Evolutionary conservation across 2,329 filamentous ascomycete species (phyloP), one percentile per base, ranked within the genome.

Genomic region (Fusarium kyushuense): DNA sequence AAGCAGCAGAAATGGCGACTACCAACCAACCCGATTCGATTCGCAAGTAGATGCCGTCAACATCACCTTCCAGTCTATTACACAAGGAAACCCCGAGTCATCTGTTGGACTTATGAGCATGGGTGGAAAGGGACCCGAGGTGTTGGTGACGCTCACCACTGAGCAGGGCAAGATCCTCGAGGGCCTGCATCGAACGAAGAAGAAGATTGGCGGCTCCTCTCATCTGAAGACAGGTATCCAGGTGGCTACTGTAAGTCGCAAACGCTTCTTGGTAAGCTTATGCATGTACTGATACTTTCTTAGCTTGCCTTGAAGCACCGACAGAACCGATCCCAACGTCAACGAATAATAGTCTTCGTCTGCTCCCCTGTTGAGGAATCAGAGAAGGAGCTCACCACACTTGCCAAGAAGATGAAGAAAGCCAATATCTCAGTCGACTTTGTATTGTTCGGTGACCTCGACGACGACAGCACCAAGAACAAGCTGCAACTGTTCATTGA

Each of bases 341-440:
- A 97, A 85, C 92, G 96, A 72, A 97, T 99, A 85, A 92, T 99
- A 81, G 94, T 96, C 64, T 97, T 99, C 80, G 91, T 94, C 68
- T 99, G 96, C 86, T 97, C 94, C 41, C 92, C 94, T 29, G 90
- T 98, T 76, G 87, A 90, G 65, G 96, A 99, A 77, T 91, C 93
- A 69, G 92, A 97, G 80, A 96, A 96, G 83, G 89, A 91, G 54
- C 88, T 99, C 51, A 87, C 94, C 66, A 92, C 93, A 77, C 87
- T 99, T 30, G 94, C 96, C 43, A 97, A 96, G 84, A 96, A 96
- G 84, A 96, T 98, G 94, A 98, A 98, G 89, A 99, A 99, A 87
- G 92, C 91, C 80, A 95, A 92, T 76, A 92, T 97, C 63, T 92
- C 90, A 65, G 92, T 99, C 76, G 96, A 99, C 80, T 95, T 99